Evolutionary conservation across 1,284 basidiomycete genomes (phyloP), one percentile per base, ranked within the genome.

Genomic region (Trametes hirsuta): DNA sequence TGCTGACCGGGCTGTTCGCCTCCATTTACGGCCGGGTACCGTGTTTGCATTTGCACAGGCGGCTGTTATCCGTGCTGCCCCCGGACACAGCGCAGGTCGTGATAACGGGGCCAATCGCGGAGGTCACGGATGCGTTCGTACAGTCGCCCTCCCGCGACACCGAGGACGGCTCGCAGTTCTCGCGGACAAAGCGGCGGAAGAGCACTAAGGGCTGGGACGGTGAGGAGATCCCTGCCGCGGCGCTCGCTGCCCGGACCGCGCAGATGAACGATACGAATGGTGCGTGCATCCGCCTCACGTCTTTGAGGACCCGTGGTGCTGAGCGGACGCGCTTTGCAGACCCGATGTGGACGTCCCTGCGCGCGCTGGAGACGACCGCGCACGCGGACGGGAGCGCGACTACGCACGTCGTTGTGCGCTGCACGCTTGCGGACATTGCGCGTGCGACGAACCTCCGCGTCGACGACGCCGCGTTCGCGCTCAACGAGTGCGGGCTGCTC

Each of bases 381-480:
- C 84, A 85, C 56, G 69, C 77, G 15, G 86, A 91, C 64, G 90
- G 90, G 11, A 84, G 85, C 62, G 87, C 85, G 3, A 83, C 81
- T 36, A 85, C 84, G 2, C 86, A 92, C 65, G 81, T 88, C 60
- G 76, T 82, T 47, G 80, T 91, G 14, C 77, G 76, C 21, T 90
- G 90, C 68, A 87, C 88, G 11, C 79, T 95, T 15, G 77, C 78
- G 12, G 85, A 92, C 36, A 84, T 98, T 58, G 88, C 93, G 3
- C 79, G 81, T 11, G 91, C 91, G 12, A 94, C 93, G 44, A 88
- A 93, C 73, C 76, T 98, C 54, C 84, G 94, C 2, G 74, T 87
- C 0, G 95, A 98, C 64, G 96, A 98, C 71, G 85, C 90, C 0
- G 90, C 93, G 0, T 93, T 95, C 72, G 91, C 95, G 1, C 76